These are phyloP conservation scores for Aspergillus leporis DNA, from an alignment of 495 filamentous ascomycete species.

Conservation along the genomic window DNA sequence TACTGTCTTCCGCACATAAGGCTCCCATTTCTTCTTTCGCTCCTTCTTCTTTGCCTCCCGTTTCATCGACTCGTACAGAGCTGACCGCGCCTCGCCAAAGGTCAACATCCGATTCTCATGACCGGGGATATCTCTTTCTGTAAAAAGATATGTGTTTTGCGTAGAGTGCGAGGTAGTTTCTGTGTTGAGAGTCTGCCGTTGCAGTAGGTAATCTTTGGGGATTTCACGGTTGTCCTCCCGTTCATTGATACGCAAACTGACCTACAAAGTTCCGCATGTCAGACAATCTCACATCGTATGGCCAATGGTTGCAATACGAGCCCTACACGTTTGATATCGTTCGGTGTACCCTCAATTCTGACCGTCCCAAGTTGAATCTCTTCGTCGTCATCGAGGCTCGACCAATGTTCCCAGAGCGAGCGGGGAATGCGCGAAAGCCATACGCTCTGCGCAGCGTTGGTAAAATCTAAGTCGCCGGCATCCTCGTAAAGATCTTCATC, in stretches of 20 bases:
- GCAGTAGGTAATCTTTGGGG: slow-evolving; percentile 81
- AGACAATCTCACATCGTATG: background rate
- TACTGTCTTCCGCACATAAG: slow-evolving; percentile 74
- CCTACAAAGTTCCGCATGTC: slow-evolving; percentile 24
- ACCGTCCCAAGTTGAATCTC: slow-evolving; percentile 75
- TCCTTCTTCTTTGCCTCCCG: slow-evolving; percentile 48
- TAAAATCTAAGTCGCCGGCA: slow-evolving; percentile 81
- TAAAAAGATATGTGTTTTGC: slow-evolving; percentile 84
- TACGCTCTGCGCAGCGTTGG: slow-evolving; percentile 53
- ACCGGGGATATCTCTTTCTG: slow-evolving; percentile 85
- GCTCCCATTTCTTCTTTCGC: slow-evolving; percentile 62
- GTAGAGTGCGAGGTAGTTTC: slow-evolving; percentile 48
- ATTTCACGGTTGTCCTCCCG: slow-evolving; percentile 62
- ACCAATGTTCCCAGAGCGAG: slow-evolving; percentile 73
- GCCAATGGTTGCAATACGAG: background rate
- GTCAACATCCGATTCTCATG: slow-evolving; percentile 55
- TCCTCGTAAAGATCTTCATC: slow-evolving; percentile 86
- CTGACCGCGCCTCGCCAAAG: slow-evolving; percentile 49
- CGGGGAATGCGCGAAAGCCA: slow-evolving; percentile 78
- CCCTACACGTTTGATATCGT: slow-evolving; percentile 54
- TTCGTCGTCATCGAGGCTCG: slow-evolving; percentile 57
- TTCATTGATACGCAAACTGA: slow-evolving; percentile 54
- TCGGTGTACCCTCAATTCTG: slow-evolving; percentile 57
- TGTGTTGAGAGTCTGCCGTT: slow-evolving; percentile 52
- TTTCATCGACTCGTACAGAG: slow-evolving; percentile 49